Percentiles rank a stretch among this genome's conserved stretches.
These are phyloP conservation scores for Chrysosporium keratinophilum DNA, from an alignment of 2,329 filamentous ascomycete genomes.

Conservation along the genomic window DNA sequence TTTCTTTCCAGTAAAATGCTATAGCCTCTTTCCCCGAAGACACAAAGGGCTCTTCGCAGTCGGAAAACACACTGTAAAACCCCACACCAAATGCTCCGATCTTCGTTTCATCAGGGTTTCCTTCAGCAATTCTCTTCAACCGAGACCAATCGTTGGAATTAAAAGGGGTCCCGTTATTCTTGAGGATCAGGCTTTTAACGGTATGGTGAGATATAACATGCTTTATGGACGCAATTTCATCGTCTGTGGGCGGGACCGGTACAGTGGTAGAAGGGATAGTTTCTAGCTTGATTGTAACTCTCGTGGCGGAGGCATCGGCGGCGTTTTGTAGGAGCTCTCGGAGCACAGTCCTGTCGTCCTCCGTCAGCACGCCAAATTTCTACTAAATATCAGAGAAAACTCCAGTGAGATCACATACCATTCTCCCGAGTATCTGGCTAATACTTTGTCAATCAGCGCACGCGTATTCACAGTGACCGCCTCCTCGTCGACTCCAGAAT, in stretches of 20 bases:
- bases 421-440: slow-evolving; percentile 92
- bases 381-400: background rate
- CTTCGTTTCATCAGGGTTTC: slow-evolving; percentile 97
- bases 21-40: slow-evolving; percentile 86
- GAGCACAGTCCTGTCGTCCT: slow-evolving; percentile 47
- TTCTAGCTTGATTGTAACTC: slow-evolving; percentile 84
- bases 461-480: slow-evolving; percentile 96
- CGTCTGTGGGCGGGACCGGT: slow-evolving; percentile 55
- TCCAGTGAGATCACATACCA: slow-evolving; percentile 51
- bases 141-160: slow-evolving; percentile 84
- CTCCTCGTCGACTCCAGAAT: slow-evolving; percentile 80
- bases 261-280: slow-evolving; percentile 72
- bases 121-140: slow-evolving; percentile 94
- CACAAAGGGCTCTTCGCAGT: slow-evolving; percentile 95
- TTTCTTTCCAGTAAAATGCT: slow-evolving; percentile 99
- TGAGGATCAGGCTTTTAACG: slow-evolving; percentile 73
- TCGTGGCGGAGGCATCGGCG: slow-evolving; percentile 87
- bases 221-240: slow-evolving; percentile 62
- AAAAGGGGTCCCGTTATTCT: slow-evolving; percentile 85
- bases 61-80: slow-evolving; percentile 96
- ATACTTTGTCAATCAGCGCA: slow-evolving; percentile 92
- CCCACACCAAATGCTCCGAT: slow-evolving; percentile 97
- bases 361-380: background rate
- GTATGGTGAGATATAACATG: slow-evolving; percentile 80
- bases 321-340: slow-evolving; percentile 96